Conservation (phyloP, 176 grass and related monocot species). For the Zoysia japonica region DNA sequence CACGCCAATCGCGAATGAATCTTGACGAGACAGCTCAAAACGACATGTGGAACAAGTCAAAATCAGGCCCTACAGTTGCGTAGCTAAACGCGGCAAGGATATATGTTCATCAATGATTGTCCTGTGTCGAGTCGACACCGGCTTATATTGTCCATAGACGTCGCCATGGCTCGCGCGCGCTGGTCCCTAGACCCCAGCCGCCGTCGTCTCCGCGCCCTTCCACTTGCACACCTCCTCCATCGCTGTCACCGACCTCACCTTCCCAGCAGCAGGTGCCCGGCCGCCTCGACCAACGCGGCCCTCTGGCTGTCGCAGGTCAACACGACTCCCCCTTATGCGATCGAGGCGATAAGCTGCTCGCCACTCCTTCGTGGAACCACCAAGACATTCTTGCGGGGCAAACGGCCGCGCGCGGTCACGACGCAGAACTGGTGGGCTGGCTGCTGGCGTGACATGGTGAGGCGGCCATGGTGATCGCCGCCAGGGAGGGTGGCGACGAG, state of each 20-base stretch:
- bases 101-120: slow-evolving; percentile 7
- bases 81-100: neutral
- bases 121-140: neutral
- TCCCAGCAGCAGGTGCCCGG: neutral
- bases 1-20: too few relatives aligned
- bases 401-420: neutral
- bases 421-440: neutral
- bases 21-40: too few relatives aligned
- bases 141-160: neutral
- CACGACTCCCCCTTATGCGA: slow-evolving; percentile 11
- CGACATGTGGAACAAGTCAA: neutral
- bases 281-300: neutral
- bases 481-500: neutral
- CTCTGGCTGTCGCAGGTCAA: slow-evolving; percentile 38
- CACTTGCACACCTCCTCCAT: slow-evolving; percentile 5
- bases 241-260: slow-evolving; percentile 1
- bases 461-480: slow-evolving; percentile 30
- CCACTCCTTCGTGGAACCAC: neutral
- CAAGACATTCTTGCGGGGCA: neutral
- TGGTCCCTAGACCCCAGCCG: neutral
- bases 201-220: neutral
- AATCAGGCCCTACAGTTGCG: neutral
- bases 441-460: neutral
- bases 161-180: neutral
- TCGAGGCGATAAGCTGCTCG: slow-evolving; percentile 13